Evolutionary conservation across 2,329 filamentous ascomycete genomes (phyloP).

Genomic region (Rachicladosporium sp.): DNA sequence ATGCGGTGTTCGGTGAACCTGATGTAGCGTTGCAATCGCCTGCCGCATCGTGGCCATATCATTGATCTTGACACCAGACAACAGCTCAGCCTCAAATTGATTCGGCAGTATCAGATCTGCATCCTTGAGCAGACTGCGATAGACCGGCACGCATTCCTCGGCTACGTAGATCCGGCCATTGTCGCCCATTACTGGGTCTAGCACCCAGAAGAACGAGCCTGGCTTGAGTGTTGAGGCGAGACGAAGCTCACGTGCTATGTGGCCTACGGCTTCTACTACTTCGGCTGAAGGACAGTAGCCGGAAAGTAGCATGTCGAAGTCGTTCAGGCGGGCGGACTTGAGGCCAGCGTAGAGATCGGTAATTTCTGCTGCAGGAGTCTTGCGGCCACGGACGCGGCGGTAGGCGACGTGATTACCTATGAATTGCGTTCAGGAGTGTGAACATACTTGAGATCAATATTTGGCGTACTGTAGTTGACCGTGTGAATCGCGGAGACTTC

Average conservation of each 20-base stretch:
- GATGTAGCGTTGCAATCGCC: slow-evolving; percentile 68
- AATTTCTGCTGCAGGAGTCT: slow-evolving; percentile 71
- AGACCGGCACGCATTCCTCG: slow-evolving; percentile 81
- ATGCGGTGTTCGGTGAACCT: slow-evolving; percentile 55
- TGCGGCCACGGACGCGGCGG: slow-evolving; percentile 73
- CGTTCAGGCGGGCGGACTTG: slow-evolving; percentile 67
- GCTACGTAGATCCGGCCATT: slow-evolving; percentile 85
- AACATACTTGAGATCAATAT: neutral
- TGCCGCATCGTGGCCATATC: slow-evolving; percentile 59
- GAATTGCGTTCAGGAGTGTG: neutral
- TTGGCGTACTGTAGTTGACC: slow-evolving; percentile 73
- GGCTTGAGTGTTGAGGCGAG: slow-evolving; percentile 40
- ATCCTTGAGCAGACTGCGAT: slow-evolving; percentile 64
- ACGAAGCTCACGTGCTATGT: slow-evolving; percentile 70
- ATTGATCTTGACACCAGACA: slow-evolving; percentile 73
- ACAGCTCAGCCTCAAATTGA: slow-evolving; percentile 90
- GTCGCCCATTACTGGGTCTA: slow-evolving; percentile 98
- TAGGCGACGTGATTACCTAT: slow-evolving; percentile 93
- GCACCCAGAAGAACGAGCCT: slow-evolving; percentile 86
- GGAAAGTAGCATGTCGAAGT: slow-evolving; percentile 89
- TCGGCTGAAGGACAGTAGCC: slow-evolving; percentile 87
- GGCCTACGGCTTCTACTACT: slow-evolving; percentile 70
- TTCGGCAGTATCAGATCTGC: slow-evolving; percentile 92
- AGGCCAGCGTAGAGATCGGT: slow-evolving; percentile 73
- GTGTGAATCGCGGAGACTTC: slow-evolving; percentile 93